Conservation (phyloP, 2,329 filamentous ascomycete genomes). For the Fusarium poae region DNA sequence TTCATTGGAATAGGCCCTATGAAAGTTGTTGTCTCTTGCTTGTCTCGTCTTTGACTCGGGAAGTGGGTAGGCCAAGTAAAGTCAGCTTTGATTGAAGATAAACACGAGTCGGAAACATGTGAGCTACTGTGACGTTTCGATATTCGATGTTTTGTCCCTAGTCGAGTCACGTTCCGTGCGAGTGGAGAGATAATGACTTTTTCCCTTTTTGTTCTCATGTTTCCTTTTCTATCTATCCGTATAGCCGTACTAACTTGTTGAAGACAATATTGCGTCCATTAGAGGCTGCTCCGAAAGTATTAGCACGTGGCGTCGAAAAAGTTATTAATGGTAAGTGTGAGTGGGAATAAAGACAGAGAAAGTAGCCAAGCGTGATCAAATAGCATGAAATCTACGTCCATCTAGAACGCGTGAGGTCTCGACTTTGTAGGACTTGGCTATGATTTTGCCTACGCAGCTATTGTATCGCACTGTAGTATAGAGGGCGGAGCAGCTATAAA, state of each 20-base stretch:
- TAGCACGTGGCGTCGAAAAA: conserved; percentile 27
- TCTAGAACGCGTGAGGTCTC: conserved; percentile 10
- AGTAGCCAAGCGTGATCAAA: conserved; percentile 8
- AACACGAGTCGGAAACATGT: conserved; percentile 13
- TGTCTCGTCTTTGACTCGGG: conserved; percentile 5
- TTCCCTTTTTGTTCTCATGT: neutral
- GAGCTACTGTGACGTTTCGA: conserved; percentile 2
- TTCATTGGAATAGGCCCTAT: neutral
- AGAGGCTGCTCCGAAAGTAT: conserved; percentile 2
- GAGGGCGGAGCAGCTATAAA: conserved; percentile 22
- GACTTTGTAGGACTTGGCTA: conserved; percentile 13
- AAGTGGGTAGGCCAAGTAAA: neutral
- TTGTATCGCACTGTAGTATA: conserved; percentile 5
- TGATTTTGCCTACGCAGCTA: neutral
- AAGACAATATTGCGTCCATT: conserved; percentile 9
- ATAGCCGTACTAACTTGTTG: conserved; percentile 11
- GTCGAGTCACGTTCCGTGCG: neutral
- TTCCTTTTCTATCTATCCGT: neutral
- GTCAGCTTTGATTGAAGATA: conserved; percentile 1
- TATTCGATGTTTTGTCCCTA: neutral
- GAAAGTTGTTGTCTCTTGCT: conserved; percentile 3
- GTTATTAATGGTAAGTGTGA: conserved; percentile 5
- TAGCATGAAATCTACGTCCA: conserved; percentile 3
- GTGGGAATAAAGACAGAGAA: neutral
- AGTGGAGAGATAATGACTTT: conserved; percentile 12